Evolutionary conservation across 306 rosid genomes (phyloP).

Genomic region (Fragaria ananassa): DNA sequence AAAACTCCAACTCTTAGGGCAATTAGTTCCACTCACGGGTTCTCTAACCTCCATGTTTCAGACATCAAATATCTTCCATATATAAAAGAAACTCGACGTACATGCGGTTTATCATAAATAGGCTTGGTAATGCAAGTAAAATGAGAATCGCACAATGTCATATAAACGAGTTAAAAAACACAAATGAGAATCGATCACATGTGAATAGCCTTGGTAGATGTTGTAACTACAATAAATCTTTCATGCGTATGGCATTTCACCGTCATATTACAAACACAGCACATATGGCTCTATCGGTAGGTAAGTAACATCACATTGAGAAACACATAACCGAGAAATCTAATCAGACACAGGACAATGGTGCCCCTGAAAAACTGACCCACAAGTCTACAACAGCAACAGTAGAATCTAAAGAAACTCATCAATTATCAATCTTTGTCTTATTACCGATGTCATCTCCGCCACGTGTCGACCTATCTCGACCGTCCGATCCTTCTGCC

Average conservation of each 20-base stretch:
- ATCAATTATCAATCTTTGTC: conserved; percentile 16
- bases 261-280: background rate
- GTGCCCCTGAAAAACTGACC: background rate
- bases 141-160: background rate
- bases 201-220: background rate
- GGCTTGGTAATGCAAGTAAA: too few relatives aligned
- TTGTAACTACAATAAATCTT: background rate
- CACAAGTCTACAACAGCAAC: background rate
- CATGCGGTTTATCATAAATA: too few relatives aligned
- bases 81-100: too few relatives aligned
- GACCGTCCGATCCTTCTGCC: background rate
- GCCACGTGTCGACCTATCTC: background rate
- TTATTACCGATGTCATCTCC: background rate
- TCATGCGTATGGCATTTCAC: background rate
- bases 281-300: background rate
- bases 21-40: background rate
- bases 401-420: background rate
- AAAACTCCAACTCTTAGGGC: background rate
- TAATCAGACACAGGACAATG: background rate
- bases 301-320: background rate
- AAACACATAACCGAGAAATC: background rate
- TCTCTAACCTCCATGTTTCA: too few relatives aligned
- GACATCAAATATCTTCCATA: background rate
- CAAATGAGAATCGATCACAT: background rate
- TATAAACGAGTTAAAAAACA: too few relatives aligned